A percentile compares a stretch with the other conserved stretches of the same genome.
Evolutionary conservation across 306 rosid genomes (phyloP).

Genomic region (Pyrus pyrifolia): DNA sequence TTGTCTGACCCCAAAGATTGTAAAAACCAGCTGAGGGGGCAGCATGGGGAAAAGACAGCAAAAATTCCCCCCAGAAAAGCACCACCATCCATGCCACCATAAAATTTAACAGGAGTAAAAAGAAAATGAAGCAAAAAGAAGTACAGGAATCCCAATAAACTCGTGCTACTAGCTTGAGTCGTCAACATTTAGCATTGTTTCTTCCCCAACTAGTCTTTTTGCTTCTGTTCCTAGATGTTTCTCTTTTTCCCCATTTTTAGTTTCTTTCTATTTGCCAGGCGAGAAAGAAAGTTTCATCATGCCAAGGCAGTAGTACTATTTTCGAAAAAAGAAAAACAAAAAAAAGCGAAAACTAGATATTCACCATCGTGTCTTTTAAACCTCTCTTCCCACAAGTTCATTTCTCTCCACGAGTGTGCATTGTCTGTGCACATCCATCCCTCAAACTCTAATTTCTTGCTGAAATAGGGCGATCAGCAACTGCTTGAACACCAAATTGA

Average conservation of each 20-base stretch:
- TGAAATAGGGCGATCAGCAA: conserved; percentile 35
- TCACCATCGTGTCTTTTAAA: conserved; percentile 21
- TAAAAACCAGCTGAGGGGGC: conserved; percentile 52
- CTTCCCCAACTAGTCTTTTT: conserved; percentile 9
- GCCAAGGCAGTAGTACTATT: conserved; percentile 26
- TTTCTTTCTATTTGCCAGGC: conserved; percentile 28
- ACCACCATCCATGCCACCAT: conserved; percentile 35
- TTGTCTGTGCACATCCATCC: conserved; percentile 20
- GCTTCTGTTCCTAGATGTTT: conserved; percentile 23
- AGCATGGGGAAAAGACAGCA: conserved; percentile 28
- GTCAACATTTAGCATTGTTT: conserved; percentile 15
- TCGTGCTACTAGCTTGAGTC: conserved; percentile 31
- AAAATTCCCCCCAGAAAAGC: conserved; percentile 37
- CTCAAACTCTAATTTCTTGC: conserved; percentile 43
- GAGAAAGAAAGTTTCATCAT: conserved; percentile 33
- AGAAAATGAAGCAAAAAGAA: neutral
- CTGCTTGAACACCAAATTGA: conserved; percentile 29
- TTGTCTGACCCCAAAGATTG: conserved; percentile 50
- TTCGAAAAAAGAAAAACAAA: neutral
- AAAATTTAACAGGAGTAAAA: conserved; percentile 6
- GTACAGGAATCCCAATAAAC: conserved; percentile 27
- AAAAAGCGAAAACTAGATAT: conserved; percentile 23
- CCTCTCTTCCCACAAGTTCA: conserved; percentile 19
- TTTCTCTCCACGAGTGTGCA: conserved; percentile 16
- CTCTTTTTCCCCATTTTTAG: conserved; percentile 20